Base-by-base conservation (phyloP, 768 basidiomycete species). In the Boletus fagicola region DNA sequence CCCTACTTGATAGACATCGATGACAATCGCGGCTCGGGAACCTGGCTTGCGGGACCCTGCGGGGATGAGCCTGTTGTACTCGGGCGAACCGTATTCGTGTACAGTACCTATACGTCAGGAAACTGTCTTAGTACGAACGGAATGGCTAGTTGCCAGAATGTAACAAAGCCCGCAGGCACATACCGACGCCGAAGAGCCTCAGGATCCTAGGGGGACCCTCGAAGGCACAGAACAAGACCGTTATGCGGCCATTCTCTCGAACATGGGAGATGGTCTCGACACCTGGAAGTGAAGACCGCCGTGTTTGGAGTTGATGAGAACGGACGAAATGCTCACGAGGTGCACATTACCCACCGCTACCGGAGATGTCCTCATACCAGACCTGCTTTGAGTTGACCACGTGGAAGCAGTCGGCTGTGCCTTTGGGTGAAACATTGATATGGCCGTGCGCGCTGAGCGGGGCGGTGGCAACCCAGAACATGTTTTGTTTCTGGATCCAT, bases 361-460 rank as follows among this genome's bases (percentile, higher is more conserved):
- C 88, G 7, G 81, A 79, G 33, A 88, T 74, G 66, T 90, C 87
- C 61, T 89, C 84, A 63, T 90, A 90, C 86, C 86, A 90, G 8
- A 86, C 85, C 53, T 71, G 75, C 49, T 74, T 79, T 9, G 78
- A 69, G 57, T 83, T 74, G 22, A 80, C 76, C 47, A 88, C 67
- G 60, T 84, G 85, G 66, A 90, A 87, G 9, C 81, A 82, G 31
- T 83, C 82, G 53, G 78, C 74, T n/a, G 83, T 76, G 26, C 85
- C 84, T 66, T 90, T 88, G 1, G 88, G 86, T 1, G 86, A 88
- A 2, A 90, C 61, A 56, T 89, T 89, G 56, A 90, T 71, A 49
- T 84, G 83, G 0, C 85, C 87, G 1, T 81, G 76, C 0, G 65
- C 66, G 10, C 71, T 74, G 10, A 88, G 79, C 13, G 87, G 88